Base-by-base conservation (phyloP, 1,139 yeast species). In the Waltiozyma sp. region DNA sequence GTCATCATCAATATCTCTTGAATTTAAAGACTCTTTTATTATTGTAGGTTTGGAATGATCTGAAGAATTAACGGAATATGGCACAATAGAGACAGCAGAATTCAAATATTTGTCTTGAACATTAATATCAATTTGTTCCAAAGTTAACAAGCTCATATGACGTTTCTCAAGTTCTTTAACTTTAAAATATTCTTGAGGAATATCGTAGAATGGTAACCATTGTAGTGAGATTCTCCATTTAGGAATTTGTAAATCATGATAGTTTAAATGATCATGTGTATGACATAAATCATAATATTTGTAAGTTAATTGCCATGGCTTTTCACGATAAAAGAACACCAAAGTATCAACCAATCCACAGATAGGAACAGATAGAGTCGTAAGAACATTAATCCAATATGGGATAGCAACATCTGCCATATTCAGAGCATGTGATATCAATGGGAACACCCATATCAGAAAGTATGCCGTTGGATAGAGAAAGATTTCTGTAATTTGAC, bases 391-490 rank as follows among this genome's bases (percentile, higher is more conserved):
- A 38, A 85, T 61, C 84, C 93, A 83, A 4, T 4, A 31, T 31
- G 34, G 14, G 9, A 3, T n/a, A 21, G 16, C 13, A 49, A 71
- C 73, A 9, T 10, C 49, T 41, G 65, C 55, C 50, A 77, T 82
- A 8, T 85, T 69, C 40, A 77, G 68, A 55, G 82, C 84, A 37
- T 78, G 70, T 18, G 23, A 28, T 28, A 49, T 49, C 18, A 31
- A 5, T 31, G 34, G 34, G 51, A 85, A 80, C 15, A 81, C 58
- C 95, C 96, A 87, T 40, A 87, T 63, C 37, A 84, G 68, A 44
- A 84, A 69, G 59, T 86, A 88, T 1, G 95, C 84, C 37, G 82
- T 65, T 1, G 96, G 96, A 59, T 88, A 88, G 37, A 88, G 70
- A 60, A 88, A 86, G 41, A 88, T 81, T 18, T 83, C 71, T 52